Base-by-base conservation (phyloP, 306 rosid genomes). In the Quercus mongolica region DNA sequence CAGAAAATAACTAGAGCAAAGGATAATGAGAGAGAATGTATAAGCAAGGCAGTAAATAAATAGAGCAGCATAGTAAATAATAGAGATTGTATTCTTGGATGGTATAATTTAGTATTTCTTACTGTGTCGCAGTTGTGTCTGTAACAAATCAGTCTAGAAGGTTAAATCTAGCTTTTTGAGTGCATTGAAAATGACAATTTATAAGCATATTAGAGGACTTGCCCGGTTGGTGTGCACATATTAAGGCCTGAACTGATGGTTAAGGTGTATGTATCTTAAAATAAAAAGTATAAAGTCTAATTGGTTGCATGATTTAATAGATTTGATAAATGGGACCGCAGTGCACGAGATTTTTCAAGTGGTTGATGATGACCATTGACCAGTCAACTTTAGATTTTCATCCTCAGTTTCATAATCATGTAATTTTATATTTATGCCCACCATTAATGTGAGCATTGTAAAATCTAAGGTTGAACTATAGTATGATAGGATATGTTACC, bases 171-270 rank as follows among this genome's bases (percentile, higher is more conserved):
- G 78, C 70, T 57, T 55, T 49, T 3, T 55, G 68, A 80, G 57
- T 21, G 81, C 61, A 28, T 28, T 69, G 77, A 73, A 70, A 54
- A n/a, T 1, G 75, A 79, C 61, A 46, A 35, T 46, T 5, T 72
- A 18, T 65, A 18, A 62, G 30, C 38, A 73, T 26, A 30, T 57
- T 35, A 64, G 1, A 68, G 26, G 26, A 18, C 77, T 12, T 77
- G 75, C 35, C 21, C 46, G 59, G 84, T 67, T 30, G 76, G 44
- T 76, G 62, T 69, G 82, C 10, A 46, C 28, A 10, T 38, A 28
- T 15, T 44, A 41, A 51, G 55, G 28, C 28, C 38, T 61, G 55
- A 51, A 68, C 33, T 69, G 35, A 18, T 69, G 76, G 54, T 69
- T 74, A 51, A 4, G 69, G 63, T 44, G 6, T 18, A 15, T 71